These are phyloP conservation scores for Nadsonia starkeyi-henricii DNA, from an alignment of 1,139 yeast genomes.

Conservation along the genomic window DNA sequence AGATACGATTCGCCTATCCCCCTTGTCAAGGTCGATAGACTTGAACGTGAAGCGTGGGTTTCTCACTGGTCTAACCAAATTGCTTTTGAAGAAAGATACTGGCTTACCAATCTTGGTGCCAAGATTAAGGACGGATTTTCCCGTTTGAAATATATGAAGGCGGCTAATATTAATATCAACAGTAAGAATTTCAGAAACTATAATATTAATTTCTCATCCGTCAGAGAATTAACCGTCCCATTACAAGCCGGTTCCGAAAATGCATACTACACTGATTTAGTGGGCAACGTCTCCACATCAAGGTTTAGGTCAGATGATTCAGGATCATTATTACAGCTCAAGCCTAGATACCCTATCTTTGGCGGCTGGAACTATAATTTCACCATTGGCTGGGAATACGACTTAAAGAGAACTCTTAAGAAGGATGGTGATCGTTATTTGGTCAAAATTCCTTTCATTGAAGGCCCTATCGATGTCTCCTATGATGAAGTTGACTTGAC, in stretches of 20 bases:
- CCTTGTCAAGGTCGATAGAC: conserved; percentile 40
- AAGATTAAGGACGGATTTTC: conserved; percentile 48
- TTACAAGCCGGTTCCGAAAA: conserved; percentile 40
- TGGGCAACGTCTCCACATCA: conserved; percentile 89
- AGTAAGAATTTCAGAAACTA: conserved; percentile 7
- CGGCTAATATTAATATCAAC: conserved; percentile 9
- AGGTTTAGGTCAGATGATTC: conserved; percentile 27
- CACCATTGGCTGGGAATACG: conserved; percentile 82
- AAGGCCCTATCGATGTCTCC: conserved; percentile 50
- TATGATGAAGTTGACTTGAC: conserved; percentile 51
- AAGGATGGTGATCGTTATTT: conserved; percentile 39
- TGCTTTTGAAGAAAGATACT: conserved; percentile 73
- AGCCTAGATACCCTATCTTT: conserved; percentile 83
- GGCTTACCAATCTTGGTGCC: conserved; percentile 66
- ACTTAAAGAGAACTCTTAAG: conserved; percentile 37
- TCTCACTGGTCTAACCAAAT: conserved; percentile 56
- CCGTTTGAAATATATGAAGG: conserved; percentile 54
- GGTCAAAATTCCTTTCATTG: conserved; percentile 55
- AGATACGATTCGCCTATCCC: conserved; percentile 59
- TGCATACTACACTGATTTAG: conserved; percentile 72
- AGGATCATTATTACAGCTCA: conserved; percentile 37
- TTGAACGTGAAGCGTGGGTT: conserved; percentile 73
- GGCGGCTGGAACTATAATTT: conserved; percentile 96
- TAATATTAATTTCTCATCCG: conserved; percentile 25
- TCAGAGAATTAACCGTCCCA: conserved; percentile 33